phyloP scores from a whole-genome alignment of 305 asterid species.

The Fraxinus sp. region DNA sequence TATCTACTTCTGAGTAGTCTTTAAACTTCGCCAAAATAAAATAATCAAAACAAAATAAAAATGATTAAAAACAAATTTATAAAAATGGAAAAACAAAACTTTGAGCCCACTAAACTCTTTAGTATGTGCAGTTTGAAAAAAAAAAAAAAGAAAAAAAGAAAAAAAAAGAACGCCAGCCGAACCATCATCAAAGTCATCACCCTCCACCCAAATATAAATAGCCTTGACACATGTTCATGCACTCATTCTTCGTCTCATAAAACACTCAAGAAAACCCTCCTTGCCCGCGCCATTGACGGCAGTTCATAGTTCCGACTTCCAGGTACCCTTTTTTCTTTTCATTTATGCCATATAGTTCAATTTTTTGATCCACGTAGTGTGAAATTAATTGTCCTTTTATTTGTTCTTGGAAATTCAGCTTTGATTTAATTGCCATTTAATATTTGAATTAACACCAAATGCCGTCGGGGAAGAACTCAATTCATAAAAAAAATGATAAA shows the following conservation, averaged over 20 bases:
- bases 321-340: background rate
- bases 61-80: too few species aligned
- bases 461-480: background rate
- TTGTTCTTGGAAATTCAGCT: background rate
- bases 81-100: too few species aligned
- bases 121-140: background rate
- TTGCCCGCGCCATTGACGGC: background rate
- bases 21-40: too few species aligned
- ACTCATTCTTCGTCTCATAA: background rate
- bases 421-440: too few species aligned
- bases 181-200: background rate
- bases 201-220: background rate
- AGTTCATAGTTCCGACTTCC: background rate
- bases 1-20: too few species aligned
- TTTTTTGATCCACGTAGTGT: background rate
- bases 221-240: background rate
- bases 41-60: too few species aligned
- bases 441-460: background rate
- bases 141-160: too few species aligned
- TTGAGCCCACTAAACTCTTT: background rate
- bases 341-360: background rate
- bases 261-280: background rate
- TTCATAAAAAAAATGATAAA: background rate
- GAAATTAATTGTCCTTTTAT: background rate
- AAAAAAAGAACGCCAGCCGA: background rate